Conservation (phyloP, 257 asterid species). For the Buddleja alternifolia region DNA sequence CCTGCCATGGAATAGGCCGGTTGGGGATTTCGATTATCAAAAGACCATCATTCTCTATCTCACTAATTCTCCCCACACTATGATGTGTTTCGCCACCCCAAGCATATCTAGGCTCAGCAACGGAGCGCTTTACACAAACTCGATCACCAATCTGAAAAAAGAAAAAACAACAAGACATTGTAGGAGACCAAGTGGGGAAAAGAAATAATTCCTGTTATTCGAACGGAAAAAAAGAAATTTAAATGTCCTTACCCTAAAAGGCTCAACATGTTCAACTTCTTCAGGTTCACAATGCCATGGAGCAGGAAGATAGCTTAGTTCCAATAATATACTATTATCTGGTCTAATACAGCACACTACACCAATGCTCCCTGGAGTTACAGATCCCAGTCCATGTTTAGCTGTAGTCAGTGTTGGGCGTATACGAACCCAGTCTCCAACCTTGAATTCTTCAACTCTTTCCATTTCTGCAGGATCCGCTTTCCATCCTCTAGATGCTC, state of each 20-base stretch:
- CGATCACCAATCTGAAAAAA: constrained; percentile 86
- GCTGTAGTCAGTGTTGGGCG: constrained; percentile 95
- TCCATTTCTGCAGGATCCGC: constrained; percentile 99
- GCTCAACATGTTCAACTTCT: constrained; percentile 95
- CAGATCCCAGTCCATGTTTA: constrained; percentile 95
- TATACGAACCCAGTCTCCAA: constrained; percentile 99
- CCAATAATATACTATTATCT: constrained; percentile 81
- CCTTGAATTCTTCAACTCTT: constrained; percentile 96
- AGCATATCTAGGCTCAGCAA: constrained; percentile 98
- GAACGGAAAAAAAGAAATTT: no score
- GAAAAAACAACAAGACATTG: constrained; percentile 21
- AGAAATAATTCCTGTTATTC: background rate
- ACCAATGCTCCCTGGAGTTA: constrained; percentile 96
- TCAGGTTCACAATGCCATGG: constrained; percentile 99
- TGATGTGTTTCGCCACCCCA: constrained; percentile 99
- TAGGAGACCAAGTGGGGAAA: constrained; percentile 21
- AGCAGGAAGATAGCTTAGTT: constrained; percentile 91
- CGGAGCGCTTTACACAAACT: constrained; percentile 97
- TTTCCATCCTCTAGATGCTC: constrained; percentile 99
- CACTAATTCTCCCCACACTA: constrained; percentile 89
- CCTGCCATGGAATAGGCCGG: constrained; percentile 97
- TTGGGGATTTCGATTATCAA: constrained; percentile 83
- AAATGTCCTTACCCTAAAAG: constrained; percentile 76
- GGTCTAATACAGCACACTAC: constrained; percentile 88
- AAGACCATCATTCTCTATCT: constrained; percentile 96